Conservation (phyloP, 2,329 filamentous ascomycete genomes). For the Endothia cerciana region DNA sequence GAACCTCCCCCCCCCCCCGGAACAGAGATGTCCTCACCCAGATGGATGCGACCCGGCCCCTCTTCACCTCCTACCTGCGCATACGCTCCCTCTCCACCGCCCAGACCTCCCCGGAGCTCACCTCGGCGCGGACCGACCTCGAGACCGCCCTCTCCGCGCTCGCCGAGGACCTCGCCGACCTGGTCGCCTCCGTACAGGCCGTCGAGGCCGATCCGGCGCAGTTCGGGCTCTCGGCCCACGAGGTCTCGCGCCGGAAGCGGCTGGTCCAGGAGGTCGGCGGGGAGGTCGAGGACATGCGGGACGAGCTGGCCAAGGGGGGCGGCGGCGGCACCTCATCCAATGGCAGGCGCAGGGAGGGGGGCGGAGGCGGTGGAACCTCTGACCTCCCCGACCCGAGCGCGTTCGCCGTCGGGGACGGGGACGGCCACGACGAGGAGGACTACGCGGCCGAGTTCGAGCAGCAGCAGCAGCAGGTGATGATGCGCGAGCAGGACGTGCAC, state of each 20-base stretch:
- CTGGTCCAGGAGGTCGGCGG: conserved; percentile 87
- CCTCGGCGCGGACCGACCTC: conserved; percentile 74
- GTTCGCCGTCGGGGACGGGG: conserved; percentile 59
- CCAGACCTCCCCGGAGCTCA: conserved; percentile 79
- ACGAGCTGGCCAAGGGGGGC: conserved; percentile 71
- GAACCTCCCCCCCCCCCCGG: not conserved
- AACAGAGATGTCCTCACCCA: conserved; percentile 86
- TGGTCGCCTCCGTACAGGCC: conserved; percentile 83
- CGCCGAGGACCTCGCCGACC: conserved; percentile 83
- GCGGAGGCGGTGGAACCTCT: conserved; percentile 39
- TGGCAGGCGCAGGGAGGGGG: conserved; percentile 13
- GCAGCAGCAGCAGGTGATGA: conserved; percentile 86
- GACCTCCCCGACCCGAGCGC: conserved; percentile 59
- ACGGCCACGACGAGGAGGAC: conserved; percentile 55
- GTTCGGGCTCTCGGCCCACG: conserved; percentile 82
- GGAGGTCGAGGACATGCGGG: conserved; percentile 87
- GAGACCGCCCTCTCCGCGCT: conserved; percentile 67
- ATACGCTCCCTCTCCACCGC: conserved; percentile 84
- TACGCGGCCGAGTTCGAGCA: conserved; percentile 85
- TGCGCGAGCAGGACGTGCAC: conserved; percentile 92
- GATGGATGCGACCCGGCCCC: conserved; percentile 77
- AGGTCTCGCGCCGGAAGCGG: conserved; percentile 78
- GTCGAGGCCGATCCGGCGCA: conserved; percentile 85
- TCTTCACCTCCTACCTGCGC: conserved; percentile 93
- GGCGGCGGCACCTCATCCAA: conserved; percentile 37